Evolutionary conservation across 352 stramenopile genomes (phyloP), one percentile per base, ranked within the genome.

Genomic region (Peronospora farinosa): DNA sequence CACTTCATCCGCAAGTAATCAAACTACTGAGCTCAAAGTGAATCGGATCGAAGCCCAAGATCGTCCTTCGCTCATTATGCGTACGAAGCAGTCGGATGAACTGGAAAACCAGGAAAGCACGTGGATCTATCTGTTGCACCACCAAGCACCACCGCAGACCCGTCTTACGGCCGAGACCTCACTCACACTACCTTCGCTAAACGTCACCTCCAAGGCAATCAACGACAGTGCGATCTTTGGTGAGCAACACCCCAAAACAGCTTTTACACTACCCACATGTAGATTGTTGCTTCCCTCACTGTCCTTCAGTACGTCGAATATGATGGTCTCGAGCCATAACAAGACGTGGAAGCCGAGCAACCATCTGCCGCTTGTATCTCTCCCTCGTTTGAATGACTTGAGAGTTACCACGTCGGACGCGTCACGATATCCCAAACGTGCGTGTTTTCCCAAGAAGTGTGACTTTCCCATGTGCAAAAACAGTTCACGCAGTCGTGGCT

Each of bases 401-500:
- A 17, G 11, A 15, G 35, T 0, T 0, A 7, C 23, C 16, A 47
- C 19, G 13, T 12, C 17, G 9, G 33, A 33, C 17, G 7, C 27
- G 7, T 42, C 57, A 1, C 27, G 8, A 31, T 5, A 31, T 10
- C 27, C 5, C 53, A n/a, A 6, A 53, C 77, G 77, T 35, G 61
- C 78, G 25, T 84, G 72, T 46, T 80, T 85, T 36, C 77, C 77
- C 15, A 88, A 88, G 68, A 88, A 88, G 50, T 89, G 78, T 57
- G 76, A 87, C 62, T 89, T 89, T 40, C 78, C 78, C 7, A 80
- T 89, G 73, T 89, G 78, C 69, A 86, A 86, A 61, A 89, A 89
- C 73, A 82, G 69, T 51, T 84, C 78, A 13, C 75, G 78, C 37
- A 85, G 72, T 47, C 78, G 78, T 35, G 78, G 78, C 39, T 89